Base-by-base conservation (phyloP, 1,139 yeast species). In the Sugiyamaella neomexicana region DNA sequence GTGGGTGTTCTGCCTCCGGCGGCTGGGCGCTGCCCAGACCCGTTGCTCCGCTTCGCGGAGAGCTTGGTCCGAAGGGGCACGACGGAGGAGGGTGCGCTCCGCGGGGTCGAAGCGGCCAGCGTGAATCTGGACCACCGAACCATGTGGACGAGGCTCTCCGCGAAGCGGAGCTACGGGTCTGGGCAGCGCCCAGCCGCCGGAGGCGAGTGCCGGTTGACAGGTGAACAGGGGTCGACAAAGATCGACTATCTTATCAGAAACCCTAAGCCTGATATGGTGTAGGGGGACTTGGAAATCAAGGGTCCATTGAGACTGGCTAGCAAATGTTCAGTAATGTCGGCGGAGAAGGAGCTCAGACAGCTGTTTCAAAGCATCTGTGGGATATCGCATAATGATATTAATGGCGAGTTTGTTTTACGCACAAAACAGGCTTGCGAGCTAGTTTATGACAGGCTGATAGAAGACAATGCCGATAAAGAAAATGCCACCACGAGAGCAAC, bases 351-450 rank as follows among this genome's bases (percentile, higher is more conserved):
- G 13, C 12, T 52, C 25, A 32, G 23, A n/a, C 15, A 17, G 32
- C 7, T 49, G 17, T 53, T 53, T 29, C 29, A 48, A 23, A 43
- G 27, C 2, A 34, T 43, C 16, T 12, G 43, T 15, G 53, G 55
- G n/a, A 23, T 36, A 10, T 10, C 38, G n/a, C 20, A 10, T 9
- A 17, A 37, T 10, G 34, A 25, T 13, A 40, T 52, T 5, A 49
- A 52, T 29, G 44, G 42, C 20, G n/a, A 16, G 32, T 36, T 47
- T 16, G 48, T 40, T 7, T 7, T 46, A 12, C 15, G 29, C 20
- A 47, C 55, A 4, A 46, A 37, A 13, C 48, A 32, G 1, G 49
- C 44, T 2, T 41, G 54, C 29, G 23, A 32, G 8, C 32, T 29
- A 10, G 16, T 52, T 16, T 46, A 39, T 23, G 46, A 37, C 39